Base-by-base conservation (phyloP, 768 basidiomycete species). In the Pluteus cervinus region DNA sequence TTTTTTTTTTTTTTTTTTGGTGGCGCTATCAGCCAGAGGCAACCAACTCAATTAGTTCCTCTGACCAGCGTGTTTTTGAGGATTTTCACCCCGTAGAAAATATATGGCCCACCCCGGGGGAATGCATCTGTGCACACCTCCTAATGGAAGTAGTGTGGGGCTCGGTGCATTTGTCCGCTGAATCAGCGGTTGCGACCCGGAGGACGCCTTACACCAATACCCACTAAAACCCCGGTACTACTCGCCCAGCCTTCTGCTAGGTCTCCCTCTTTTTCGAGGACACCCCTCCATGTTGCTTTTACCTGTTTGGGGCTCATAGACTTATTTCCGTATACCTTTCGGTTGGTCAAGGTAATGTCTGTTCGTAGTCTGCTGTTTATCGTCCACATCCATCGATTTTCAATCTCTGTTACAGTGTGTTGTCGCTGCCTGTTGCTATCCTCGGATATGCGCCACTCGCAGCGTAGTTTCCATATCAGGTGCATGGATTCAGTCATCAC, bases 191-290 rank as follows among this genome's bases (percentile, higher is more conserved):
- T 33, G 12, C 42, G 16, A 15, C 33, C 42, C 11, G 29, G 16
- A 7, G 37, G 42, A 3, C 36, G 28, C n/a, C n/a, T n/a, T 33
- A 16, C n/a, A 3, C 29, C 45, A 26, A 53, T 53, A 58, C 58
- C 57, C 55, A 60, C 58, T 58, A 60, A 56, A 58, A 55, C 55
- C 53, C 53, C 51, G 36, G 33, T 34, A 30, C 15, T 34, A 9
- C 28, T 44, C 0, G 45, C 28, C 56, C 56, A 56, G 20, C 56
- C 41, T 0, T 47, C 45, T 12, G 33, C 33, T 4, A 53, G 37
- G 11, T 28, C 5, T 6, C 31, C 29, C 18, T 40, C 44, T 21
- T 57, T 33, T 4, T 16, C 14, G 1, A 57, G 42, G 5, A 46
- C 32, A 1, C 24, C 31, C 20, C 26, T 39, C 58, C 55, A 56